Conservation (phyloP, 768 basidiomycete species). For the Ramaria sp. region DNA sequence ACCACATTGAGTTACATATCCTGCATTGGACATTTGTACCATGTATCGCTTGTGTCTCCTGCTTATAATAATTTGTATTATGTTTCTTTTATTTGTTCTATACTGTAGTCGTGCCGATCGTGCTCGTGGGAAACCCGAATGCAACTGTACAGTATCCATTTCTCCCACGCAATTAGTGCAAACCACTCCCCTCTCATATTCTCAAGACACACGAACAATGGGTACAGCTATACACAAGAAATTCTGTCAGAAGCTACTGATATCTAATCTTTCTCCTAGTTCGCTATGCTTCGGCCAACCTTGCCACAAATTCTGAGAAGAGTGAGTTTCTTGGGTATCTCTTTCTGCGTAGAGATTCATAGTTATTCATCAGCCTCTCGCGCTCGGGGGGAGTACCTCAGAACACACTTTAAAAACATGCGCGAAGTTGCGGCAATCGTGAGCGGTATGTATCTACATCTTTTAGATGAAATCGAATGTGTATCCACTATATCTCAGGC, state of each 20-base stretch:
- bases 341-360: conserved; percentile 6
- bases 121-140: background rate
- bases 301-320: conserved; percentile 91
- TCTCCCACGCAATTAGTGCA: background rate
- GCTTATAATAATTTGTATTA: background rate
- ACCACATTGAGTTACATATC: background rate
- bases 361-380: conserved; percentile 54
- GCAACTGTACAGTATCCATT: conserved; percentile 6
- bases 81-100: background rate
- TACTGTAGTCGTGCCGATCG: background rate
- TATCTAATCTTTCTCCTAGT: conserved; percentile 34
- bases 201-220: conserved; percentile 8
- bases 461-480: conserved; percentile 9
- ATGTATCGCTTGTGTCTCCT: background rate
- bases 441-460: conserved; percentile 45
- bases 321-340: conserved; percentile 38
- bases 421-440: conserved; percentile 95
- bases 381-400: conserved; percentile 92
- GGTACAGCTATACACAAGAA: background rate
- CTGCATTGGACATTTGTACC: background rate
- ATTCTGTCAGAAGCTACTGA: background rate
- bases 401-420: conserved; percentile 99
- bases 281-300: conserved; percentile 86
- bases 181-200: background rate
- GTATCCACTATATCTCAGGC: conserved; percentile 35